Evolutionary conservation across 1,139 yeast genomes (phyloP), one percentile per base, ranked within the genome.

Genomic region (Pichia sp.): DNA sequence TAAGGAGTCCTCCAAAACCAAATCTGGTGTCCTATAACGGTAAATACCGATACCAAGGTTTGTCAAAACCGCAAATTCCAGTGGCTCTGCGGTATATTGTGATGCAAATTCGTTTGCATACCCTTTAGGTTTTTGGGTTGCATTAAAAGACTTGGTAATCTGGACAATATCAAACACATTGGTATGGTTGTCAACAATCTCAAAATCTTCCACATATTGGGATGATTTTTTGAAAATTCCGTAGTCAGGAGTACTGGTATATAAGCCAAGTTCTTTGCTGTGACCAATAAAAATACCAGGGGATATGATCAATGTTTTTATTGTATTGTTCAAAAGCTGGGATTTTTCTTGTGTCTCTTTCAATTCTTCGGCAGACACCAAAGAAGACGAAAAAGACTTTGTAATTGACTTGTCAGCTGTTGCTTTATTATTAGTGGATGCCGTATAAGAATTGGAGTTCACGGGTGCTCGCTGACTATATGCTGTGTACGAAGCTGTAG

Each of bases 21-120:
- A 81, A 66, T 86, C 92, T 1, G 97, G 92, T 3, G 90, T 85
- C 66, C 90, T 81, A 62, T 85, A 84, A 60, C 85, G 84, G 67
- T 85, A 89, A 45, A 89, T 77, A 61, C 85, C 84, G 44, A 93
- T 81, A 4, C 96, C 93, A 36, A 82, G 80, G 62, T 82, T 84
- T 1, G 98, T 92, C 64, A 93, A 74, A 3, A 92, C 82, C 0
- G 96, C 97, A 68, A 92, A 78, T 63, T 83, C 84, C 52, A 86
- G 73, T 1, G 85, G 82, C 32, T 75, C 73, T 40, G 78, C 71
- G 10, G 84, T 80, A 65, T 89, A 92, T 67, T 92, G 97, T 26
- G 92, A 84, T 1, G 96, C 96, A 65, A 87, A 82, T 58, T 84
- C 84, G 67, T 92, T 92, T 5, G 90, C 81, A 67, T 85, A 89